These are phyloP conservation scores for Aspergillus biplanus DNA, from an alignment of 495 filamentous ascomycete genomes.

Conservation along the genomic window DNA sequence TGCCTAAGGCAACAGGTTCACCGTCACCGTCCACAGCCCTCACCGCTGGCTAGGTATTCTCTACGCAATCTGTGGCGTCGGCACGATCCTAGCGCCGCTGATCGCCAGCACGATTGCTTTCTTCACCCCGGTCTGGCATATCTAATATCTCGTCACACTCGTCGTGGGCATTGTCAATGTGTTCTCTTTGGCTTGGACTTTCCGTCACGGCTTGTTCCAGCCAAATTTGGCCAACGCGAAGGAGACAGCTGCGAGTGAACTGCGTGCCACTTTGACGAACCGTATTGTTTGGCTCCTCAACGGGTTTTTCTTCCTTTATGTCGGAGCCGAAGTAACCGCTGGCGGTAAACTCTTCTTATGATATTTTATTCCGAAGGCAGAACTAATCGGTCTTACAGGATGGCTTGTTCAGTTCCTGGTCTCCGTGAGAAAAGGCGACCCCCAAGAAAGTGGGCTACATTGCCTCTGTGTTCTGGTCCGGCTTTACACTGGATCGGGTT, in stretches of 20 bases:
- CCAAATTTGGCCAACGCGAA: conserved; percentile 28
- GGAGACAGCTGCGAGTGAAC: conserved; percentile 25
- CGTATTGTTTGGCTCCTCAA: conserved; percentile 51
- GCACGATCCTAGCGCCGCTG: conserved; percentile 54
- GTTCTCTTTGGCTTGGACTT: conserved; percentile 24
- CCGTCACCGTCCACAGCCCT: conserved; percentile 44
- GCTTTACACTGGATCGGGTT: conserved; percentile 62
- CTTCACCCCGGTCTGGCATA: conserved; percentile 27
- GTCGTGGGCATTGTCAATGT: conserved; percentile 24
- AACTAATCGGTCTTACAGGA: conserved; percentile 33
- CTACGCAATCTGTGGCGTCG: conserved; percentile 58
- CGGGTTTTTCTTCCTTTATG: conserved; percentile 54
- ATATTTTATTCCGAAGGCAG: not conserved
- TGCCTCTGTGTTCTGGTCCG: conserved; percentile 73
- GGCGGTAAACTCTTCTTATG: conserved; percentile 33
- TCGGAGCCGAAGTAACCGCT: conserved; percentile 48
- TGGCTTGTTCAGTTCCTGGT: conserved; percentile 75
- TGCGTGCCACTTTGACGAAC: conserved; percentile 25
- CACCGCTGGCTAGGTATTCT: conserved; percentile 62
- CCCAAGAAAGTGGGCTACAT: conserved; percentile 69
- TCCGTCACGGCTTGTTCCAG: conserved; percentile 27
- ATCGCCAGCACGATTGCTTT: conserved; percentile 52
- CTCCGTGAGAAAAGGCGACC: conserved; percentile 59
- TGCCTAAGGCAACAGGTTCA: conserved; percentile 56
- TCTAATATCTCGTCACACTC: conserved; percentile 28